phyloP scores from a whole-genome alignment of 2,329 filamentous ascomycete genomes.

The Fusarium brachygibbosum region DNA sequence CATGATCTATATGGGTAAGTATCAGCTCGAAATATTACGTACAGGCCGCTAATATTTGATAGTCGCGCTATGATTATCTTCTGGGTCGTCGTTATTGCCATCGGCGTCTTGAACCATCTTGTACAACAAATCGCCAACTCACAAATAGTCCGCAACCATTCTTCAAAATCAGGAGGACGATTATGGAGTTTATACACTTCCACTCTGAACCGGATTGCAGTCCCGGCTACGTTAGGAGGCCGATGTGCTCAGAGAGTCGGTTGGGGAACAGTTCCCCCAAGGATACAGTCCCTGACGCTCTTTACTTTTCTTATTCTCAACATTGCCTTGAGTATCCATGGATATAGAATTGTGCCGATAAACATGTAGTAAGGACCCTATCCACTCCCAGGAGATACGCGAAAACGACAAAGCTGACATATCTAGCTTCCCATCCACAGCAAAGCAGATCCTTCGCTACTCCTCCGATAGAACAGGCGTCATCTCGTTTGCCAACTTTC shows the following conservation, averaged over 20 bases:
- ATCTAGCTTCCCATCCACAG: constrained; percentile 52
- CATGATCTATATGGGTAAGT: constrained; percentile 57
- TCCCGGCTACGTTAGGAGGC: constrained; percentile 61
- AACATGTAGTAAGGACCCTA: constrained; percentile 57
- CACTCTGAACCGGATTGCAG: constrained; percentile 52
- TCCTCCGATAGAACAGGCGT: constrained; percentile 74
- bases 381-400: fast-evolving
- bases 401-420: background rate
- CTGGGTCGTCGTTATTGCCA: constrained; percentile 56
- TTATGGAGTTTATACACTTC: constrained; percentile 40
- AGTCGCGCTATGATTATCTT: constrained; percentile 57
- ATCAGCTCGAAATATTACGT: fast-evolving
- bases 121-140: constrained; percentile 27
- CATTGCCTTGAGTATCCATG: constrained; percentile 53
- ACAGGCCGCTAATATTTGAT: background rate
- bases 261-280: constrained; percentile 61
- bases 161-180: background rate
- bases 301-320: constrained; percentile 57
- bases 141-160: background rate
- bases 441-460: constrained; percentile 63
- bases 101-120: constrained; percentile 55
- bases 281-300: constrained; percentile 60
- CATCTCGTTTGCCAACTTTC: constrained; percentile 73
- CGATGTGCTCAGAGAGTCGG: constrained; percentile 59
- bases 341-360: constrained; percentile 55